Evolutionary conservation across 352 stramenopile species (phyloP), one percentile per base, ranked within the genome.

Genomic region (Pythium coloratum): DNA sequence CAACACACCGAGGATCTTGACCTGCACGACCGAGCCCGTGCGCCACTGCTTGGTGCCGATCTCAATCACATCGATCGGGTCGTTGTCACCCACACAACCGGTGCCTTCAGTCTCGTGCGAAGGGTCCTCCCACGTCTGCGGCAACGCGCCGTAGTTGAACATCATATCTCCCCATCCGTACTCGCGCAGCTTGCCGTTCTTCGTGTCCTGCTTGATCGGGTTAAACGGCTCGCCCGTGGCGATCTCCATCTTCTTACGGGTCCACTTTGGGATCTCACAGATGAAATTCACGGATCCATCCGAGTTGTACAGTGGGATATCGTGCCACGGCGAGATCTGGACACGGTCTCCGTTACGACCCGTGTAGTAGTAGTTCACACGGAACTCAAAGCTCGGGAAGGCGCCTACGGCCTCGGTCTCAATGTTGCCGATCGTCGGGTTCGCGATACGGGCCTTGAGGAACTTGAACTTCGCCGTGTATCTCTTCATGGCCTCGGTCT

Each of bases 121-220:
- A 7, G 97, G 97, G 85, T 99, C 97, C 80, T 99, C 98, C 98
- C 98, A 99, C 55, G 98, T 99, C 85, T 99, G 97, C 40, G 98
- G 97, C 72, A 99, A 86, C 3, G 97, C 84, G 76, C 98, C 98
- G 76, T 99, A 99, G 82, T 99, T 99, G 86, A 99, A 99, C 88
- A 99, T 99, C 64, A 97, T 97, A 70, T 98, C 97, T 38, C 85
- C 98, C 88, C 99, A 96, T 62, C 77, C 81, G 70, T 96, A 99
- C 73, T 99, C 97, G 44, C 98, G 89, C 54, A 98, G 84, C 70
- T 96, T 89, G 57, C 97, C 97, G 73, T 99, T 99, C 85, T 99
- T 99, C 28, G 90, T 96, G 83, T 99, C 98, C 82, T 99, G 98
- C 71, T 96, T 98, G 76, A 99, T 99, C 28, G 95, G 94, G 82